Base-by-base conservation (phyloP, 1,284 basidiomycete genomes). In the Abortiporus biennis region DNA sequence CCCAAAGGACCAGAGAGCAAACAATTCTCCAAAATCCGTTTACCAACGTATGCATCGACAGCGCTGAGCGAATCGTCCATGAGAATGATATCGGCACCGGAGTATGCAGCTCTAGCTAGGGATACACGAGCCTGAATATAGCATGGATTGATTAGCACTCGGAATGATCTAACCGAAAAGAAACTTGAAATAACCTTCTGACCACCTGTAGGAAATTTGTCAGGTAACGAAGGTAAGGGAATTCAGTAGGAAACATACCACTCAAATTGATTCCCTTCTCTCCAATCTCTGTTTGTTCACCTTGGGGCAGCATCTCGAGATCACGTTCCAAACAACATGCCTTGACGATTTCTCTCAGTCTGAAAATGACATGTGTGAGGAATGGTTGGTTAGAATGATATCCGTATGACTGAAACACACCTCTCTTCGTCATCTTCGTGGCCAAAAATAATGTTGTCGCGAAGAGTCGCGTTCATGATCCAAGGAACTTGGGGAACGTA, bases 401-500 rank as follows among this genome's bases (percentile, higher is more conserved):
- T 3, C 38, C 55, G 52, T 1, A 12, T 12, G 51, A 25, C 16
- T 8, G 17, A 29, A 39, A 16, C 58, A 16, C 32, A 76, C 74
- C 63, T 69, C 29, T 64, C 57, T 31, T 79, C 74, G 39, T 85
- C 70, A 37, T 76, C 76, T 1, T 68, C 59, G 42, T 72, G 66
- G 0, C 83, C 85, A 54, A 88, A 88, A 0, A 78, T 50, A 42
- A 85, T 69, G 54, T 85, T 85, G 40, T 81, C 73, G 43, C 77
- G 68, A 11, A 90, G 62, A 0, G 82, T 85, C 0, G 80, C 78
- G 55, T 85, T 82, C 64, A 78, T 77, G 51, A 91, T 86, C 85
- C 88, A 92, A 0, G 89, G 72, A 0, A 74, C 70, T 58, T 92
- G 89, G 2, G 84, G 78, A 2, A 85, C 85, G 52, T 90, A 86